phyloP scores from a whole-genome alignment of 2,329 filamentous ascomycete species.

The Diplodia corticola region DNA sequence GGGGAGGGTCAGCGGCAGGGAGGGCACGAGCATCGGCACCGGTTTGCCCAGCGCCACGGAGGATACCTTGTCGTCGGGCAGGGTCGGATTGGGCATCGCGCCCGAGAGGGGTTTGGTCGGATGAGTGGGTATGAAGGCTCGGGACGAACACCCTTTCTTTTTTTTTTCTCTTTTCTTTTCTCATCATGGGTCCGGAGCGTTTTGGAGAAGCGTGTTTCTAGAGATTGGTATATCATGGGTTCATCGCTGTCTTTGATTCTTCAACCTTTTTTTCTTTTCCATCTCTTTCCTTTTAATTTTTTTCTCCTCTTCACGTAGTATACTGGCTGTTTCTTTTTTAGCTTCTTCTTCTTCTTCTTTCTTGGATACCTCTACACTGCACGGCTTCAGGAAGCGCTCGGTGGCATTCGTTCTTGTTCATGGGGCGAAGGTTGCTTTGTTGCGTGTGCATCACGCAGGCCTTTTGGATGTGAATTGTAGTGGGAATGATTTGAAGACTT shows the following conservation, averaged over 20 bases:
- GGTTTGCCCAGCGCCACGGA: background rate
- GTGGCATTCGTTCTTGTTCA: background rate
- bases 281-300: background rate
- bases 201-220: background rate
- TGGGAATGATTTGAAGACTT: background rate
- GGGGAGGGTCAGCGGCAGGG: conserved; percentile 42
- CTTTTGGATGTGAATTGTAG: background rate
- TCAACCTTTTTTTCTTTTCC: too few species aligned
- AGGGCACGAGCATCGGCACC: background rate
- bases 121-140: background rate
- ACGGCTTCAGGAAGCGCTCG: background rate
- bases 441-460: background rate
- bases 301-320: background rate
- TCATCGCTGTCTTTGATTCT: background rate
- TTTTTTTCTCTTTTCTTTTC: background rate
- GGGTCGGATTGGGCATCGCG: conserved; percentile 2
- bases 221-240: background rate
- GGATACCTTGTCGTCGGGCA: background rate
- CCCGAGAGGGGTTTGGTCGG: conserved; percentile 13
- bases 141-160: background rate
- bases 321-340: background rate
- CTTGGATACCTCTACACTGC: background rate
- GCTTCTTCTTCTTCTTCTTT: background rate
- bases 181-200: background rate
- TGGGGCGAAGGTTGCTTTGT: background rate